Evolutionary conservation across 345 rosid genomes (phyloP), one percentile per base, ranked within the genome.

Genomic region (Acer yangbiense): DNA sequence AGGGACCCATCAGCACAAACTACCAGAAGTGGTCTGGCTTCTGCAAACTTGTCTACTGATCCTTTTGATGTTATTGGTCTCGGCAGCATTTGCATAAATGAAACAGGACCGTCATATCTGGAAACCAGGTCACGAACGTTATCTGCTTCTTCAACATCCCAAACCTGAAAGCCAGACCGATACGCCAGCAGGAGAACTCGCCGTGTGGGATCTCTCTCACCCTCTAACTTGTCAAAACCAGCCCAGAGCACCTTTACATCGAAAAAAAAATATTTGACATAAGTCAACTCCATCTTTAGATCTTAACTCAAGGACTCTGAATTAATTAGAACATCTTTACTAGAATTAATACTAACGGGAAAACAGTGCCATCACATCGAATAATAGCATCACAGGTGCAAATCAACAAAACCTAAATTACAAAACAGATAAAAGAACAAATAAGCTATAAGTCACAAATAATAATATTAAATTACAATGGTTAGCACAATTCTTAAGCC

Each of bases 131-230:
- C 90, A 60, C 88, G 84, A 54, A 96, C 97, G 75, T 92, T 89
- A 79, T 91, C 90, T 2, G 92, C 93, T 60, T 94, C 97, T 85
- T 96, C 97, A 57, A 92, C 97, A 85, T 96, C 99, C 98, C 98
- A 92, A 77, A 96, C 88, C 90, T 96, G 98, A 83, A 90, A 96
- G 50, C 99, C 98, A 83, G 97, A 92, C 5, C 76, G 88, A 86
- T 90, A 94, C 0, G 94, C 97, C 6, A 96, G 88, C 54, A 96
- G 86, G 18, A 96, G 95, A 78, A 92, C 90, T 79, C 76, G 90
- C 71, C 94, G 86, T 80, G 78, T 72, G 71, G 71, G 76, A 73
- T 77, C 87, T 69, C 74, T 86, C 52, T 86, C 90, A 76, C 85
- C 82, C 82, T 93, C 92, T 78, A 96, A 83, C 76, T 88, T 90